phyloP scores from a whole-genome alignment of 805 yeast genomes.

The Zygosaccharomyces lentus region DNA sequence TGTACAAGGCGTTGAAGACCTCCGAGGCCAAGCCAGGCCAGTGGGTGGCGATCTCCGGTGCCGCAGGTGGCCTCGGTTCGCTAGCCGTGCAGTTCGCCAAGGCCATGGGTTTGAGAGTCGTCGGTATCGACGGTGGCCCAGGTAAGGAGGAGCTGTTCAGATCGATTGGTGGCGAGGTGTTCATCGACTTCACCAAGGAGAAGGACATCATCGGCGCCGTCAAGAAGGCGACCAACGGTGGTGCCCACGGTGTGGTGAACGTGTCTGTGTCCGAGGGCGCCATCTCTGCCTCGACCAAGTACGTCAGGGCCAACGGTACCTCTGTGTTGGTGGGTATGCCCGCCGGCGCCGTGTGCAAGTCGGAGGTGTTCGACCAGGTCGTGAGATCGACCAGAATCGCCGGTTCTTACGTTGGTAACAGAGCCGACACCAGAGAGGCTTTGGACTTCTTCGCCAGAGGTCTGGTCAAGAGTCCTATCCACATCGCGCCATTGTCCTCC shows the following conservation, averaged over 20 bases:
- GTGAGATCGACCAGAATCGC: slow-evolving; percentile 65
- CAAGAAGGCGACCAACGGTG: slow-evolving; percentile 59
- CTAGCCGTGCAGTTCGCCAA: slow-evolving; percentile 69
- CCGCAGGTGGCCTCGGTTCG: slow-evolving; percentile 77
- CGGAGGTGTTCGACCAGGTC: slow-evolving; percentile 69
- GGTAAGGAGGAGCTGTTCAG: slow-evolving; percentile 53
- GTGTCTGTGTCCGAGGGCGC: slow-evolving; percentile 72
- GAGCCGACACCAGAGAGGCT: slow-evolving; percentile 81
- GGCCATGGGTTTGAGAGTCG: slow-evolving; percentile 71
- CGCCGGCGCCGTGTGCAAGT: slow-evolving; percentile 66
- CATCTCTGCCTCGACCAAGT: slow-evolving; percentile 54
- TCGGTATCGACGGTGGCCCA: slow-evolving; percentile 69
- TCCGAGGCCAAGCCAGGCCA: slow-evolving; percentile 66
- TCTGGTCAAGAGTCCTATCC: slow-evolving; percentile 62
- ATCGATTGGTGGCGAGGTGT: slow-evolving; percentile 62
- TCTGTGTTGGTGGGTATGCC: slow-evolving; percentile 75
- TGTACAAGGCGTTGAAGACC: slow-evolving; percentile 83
- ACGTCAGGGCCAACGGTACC: slow-evolving; percentile 63
- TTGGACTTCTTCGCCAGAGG: slow-evolving; percentile 67
- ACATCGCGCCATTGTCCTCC: slow-evolving; percentile 67
- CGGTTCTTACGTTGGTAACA: slow-evolving; percentile 87
- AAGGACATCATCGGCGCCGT: slow-evolving; percentile 54
- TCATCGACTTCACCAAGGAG: slow-evolving; percentile 54
- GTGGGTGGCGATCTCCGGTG: slow-evolving; percentile 76
- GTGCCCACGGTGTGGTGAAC: slow-evolving; percentile 72